Conservation (phyloP, 78 protist species). For the Cyanophora paradoxa region DNA sequence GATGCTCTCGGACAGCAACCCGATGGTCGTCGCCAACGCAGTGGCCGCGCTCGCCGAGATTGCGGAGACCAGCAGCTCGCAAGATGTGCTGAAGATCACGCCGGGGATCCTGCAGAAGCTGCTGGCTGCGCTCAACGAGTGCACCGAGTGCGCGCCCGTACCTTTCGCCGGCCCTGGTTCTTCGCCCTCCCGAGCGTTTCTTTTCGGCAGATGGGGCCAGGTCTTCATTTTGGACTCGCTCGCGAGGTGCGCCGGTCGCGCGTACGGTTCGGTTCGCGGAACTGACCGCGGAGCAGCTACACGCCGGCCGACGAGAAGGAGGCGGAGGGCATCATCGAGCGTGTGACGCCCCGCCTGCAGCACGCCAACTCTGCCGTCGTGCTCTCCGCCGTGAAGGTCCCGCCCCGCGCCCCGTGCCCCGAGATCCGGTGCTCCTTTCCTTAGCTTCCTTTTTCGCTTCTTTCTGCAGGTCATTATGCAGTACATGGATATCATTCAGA, state of each 20-base stretch:
- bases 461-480: constrained; percentile 46
- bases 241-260: too few relatives aligned
- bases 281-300: too few relatives aligned
- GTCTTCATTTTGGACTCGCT: constrained; percentile 92
- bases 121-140: constrained; percentile 74
- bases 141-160: constrained; percentile 67
- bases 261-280: too few relatives aligned
- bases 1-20: constrained; percentile 89
- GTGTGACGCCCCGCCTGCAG: constrained; percentile 93
- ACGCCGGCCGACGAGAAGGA: too few relatives aligned
- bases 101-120: constrained; percentile 62
- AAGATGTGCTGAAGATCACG: constrained; percentile 50
- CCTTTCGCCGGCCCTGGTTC: not conserved
- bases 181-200: not conserved
- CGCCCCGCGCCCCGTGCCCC: too few relatives aligned
- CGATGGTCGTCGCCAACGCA: constrained; percentile 97
- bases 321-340: constrained; percentile 86
- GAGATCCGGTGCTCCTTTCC: too few relatives aligned
- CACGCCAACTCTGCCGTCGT: constrained; percentile 98
- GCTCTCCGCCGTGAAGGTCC: constrained; percentile 82
- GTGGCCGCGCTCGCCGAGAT: constrained; percentile 93
- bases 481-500: constrained; percentile 49
- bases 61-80: constrained; percentile 38
- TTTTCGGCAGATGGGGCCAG: constrained; percentile 83
- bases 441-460: too few relatives aligned